Evolutionary conservation across 805 yeast species (phyloP), one percentile per base, ranked within the genome.

Genomic region (Barnettozyma wickerhamii): DNA sequence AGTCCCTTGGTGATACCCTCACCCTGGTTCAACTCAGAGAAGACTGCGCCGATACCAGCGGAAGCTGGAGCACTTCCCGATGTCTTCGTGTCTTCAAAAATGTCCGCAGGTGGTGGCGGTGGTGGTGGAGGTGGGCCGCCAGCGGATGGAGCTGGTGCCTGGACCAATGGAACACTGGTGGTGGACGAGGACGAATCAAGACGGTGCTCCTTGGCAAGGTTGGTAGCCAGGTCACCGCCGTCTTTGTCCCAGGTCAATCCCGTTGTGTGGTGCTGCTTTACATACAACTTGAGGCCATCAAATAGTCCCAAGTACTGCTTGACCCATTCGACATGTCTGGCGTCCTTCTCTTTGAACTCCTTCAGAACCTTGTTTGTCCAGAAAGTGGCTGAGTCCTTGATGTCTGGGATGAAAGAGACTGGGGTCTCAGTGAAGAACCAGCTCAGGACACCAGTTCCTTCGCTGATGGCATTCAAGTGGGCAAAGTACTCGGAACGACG

Each of bases 61-160:
- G 59, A 41, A 6, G 59, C 38, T 10, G 48, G 53, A 0, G 66
- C 42, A 10, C 62, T 37, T 10, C 42, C 41, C 17, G 61, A 33
- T 2, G 49, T 20, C 37, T 40, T 54, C 2, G 55, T 58, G 43
- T 75, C 79, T 31, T 49, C 59, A 56, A 79, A 85, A 28, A 84
- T 68, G 42, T 80, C 66, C 9, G 95, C 80, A 20, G 95, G 91
- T 9, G 96, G 95, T 4, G 95, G 95, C 2, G 95, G 95, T 3
- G 97, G 97, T n/a, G 95, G 95, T 3, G 95, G 95, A 2, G 97
- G 97, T 14, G 95, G 95, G 6, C 83, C 74, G 39, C 79, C 68
- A 10, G 91, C 79, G 18, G 95, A 84, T n/a, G 95, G 93, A 3
- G 95, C 87, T 6, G 95, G 90, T 5, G 95, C 90, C 2, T 96